Percentiles rank a stretch among this genome's conserved stretches.
Conservation (phyloP, 495 filamentous ascomycete species). For the Aspergillus nidulans region DNA sequence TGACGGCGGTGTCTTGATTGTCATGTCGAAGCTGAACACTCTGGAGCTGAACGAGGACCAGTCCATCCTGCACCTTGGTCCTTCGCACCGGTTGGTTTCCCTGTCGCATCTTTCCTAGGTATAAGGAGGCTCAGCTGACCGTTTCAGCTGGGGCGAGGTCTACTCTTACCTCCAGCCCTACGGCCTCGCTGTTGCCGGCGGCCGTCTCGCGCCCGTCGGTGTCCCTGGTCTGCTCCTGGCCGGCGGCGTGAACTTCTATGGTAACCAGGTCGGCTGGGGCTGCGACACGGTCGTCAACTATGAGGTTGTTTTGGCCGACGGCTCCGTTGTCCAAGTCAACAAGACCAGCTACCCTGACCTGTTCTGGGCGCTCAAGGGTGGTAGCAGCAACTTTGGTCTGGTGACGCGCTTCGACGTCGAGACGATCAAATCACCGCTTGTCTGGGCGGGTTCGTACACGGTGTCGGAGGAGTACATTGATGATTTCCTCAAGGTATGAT, state of each 20-base stretch:
- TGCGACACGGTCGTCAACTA: constrained; percentile 50
- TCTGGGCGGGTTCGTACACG: constrained; percentile 42
- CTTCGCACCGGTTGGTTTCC: constrained; percentile 22
- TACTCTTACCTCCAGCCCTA: constrained; percentile 44
- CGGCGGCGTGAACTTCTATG: constrained; percentile 49
- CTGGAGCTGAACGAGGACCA: constrained; percentile 24
- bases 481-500: constrained; percentile 25
- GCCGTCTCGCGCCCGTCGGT: constrained; percentile 51
- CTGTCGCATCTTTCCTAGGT: constrained; percentile 20
- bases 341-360: constrained; percentile 50
- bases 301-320: constrained; percentile 59
- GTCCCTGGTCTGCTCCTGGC: constrained; percentile 46
- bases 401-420: constrained; percentile 47
- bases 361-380: constrained; percentile 56
- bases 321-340: constrained; percentile 50
- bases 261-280: constrained; percentile 41
- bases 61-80: constrained; percentile 28
- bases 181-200: constrained; percentile 48
- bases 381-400: constrained; percentile 52
- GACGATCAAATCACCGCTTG: constrained; percentile 43
- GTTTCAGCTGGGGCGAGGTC: constrained; percentile 49
- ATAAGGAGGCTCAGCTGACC: constrained; percentile 22
- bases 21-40: constrained; percentile 45
- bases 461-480: constrained; percentile 27
- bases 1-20: constrained; percentile 53